Evolutionary conservation across 2,329 filamentous ascomycete genomes (phyloP), one percentile per base, ranked within the genome.

Genomic region (Zymoseptoria passerinii): DNA sequence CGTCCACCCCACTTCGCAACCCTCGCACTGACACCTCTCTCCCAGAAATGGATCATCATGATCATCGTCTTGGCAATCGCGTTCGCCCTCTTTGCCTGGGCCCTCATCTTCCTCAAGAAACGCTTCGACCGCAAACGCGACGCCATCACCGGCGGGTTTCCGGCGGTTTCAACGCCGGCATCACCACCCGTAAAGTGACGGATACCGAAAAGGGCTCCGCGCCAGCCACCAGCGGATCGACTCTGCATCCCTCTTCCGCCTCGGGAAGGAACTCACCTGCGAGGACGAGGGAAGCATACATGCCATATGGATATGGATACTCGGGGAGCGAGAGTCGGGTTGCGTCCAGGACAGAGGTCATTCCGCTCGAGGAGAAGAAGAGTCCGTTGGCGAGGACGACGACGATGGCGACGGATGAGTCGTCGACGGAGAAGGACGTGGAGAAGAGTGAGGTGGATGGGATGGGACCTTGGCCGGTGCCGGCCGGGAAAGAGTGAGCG

Each of bases 11-110:
- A 4, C 48, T 10, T 48, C 18, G 4, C 48, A 48, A 29, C 13
- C 50, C 54, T 50, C 16, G 4, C 28, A 50, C 61, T 65, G 56
- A 66, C 61, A 7, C 56, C 10, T 9, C 29, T 49, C 29, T 49
- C 28, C 28, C 60, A 71, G 70, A 81, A 85, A 76, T 95, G 89
- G 89, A 83, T 95, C 51, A 80, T 92, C 62, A 90, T 94, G 80
- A 79, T 94, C 55, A 85, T 90, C 63, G 77, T 92, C 61, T 79
- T 95, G 28, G 80, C 86, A 50, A 77, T 92, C 60, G 86, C 78
- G 55, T 88, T 95, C 61, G 75, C 80, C 13, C 78, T 78, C 58
- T 81, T 90, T 67, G 88, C 86, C 79, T 74, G 87, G 48, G 79
- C 82, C 18, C 87, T 86, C 48, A 83, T 85, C 68, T 82, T 87